Evolutionary conservation across 169 alveolate genomes (phyloP).

Genomic region (Plasmodium adleri): DNA sequence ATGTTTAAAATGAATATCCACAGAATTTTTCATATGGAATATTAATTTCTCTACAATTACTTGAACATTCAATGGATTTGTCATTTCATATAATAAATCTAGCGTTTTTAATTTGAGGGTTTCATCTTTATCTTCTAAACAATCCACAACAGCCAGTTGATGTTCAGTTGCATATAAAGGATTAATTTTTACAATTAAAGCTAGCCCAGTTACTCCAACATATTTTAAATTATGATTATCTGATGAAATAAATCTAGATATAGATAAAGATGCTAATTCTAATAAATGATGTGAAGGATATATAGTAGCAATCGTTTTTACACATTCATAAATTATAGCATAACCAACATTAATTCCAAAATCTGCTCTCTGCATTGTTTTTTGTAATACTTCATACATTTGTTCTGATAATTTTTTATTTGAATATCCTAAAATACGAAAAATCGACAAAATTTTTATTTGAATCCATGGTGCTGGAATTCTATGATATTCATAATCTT

Average conservation of each 20-base stretch:
- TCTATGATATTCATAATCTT: conserved; percentile 95
- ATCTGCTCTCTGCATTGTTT: conserved; percentile 89
- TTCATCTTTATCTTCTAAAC: conserved; percentile 96
- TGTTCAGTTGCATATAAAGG: conserved; percentile 92
- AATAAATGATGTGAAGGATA: conserved; percentile 90
- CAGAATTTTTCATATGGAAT: conserved; percentile 66
- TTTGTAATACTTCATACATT: conserved; percentile 92
- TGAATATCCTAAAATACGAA: conserved; percentile 89
- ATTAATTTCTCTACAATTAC: conserved; percentile 93
- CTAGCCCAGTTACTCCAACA: conserved; percentile 93
- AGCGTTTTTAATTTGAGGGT: conserved; percentile 93
- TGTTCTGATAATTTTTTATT: conserved; percentile 90
- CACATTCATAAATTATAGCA: conserved; percentile 95
- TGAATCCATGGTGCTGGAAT: conserved; percentile 98
- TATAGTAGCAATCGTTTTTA: conserved; percentile 92
- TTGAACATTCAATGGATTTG: conserved; percentile 93
- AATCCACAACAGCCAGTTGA: conserved; percentile 92
- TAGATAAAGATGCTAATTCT: conserved; percentile 89
- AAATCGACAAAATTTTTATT: conserved; percentile 89
- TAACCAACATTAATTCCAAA: conserved; percentile 92
- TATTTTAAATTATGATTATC: conserved; percentile 93
- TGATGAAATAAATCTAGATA: conserved; percentile 88
- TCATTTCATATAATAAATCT: conserved; percentile 94
- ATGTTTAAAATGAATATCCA: conserved; percentile 71
- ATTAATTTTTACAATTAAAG: conserved; percentile 91